phyloP scores from a whole-genome alignment of 2,329 filamentous ascomycete genomes.

The Calonectria pauciramosa region DNA sequence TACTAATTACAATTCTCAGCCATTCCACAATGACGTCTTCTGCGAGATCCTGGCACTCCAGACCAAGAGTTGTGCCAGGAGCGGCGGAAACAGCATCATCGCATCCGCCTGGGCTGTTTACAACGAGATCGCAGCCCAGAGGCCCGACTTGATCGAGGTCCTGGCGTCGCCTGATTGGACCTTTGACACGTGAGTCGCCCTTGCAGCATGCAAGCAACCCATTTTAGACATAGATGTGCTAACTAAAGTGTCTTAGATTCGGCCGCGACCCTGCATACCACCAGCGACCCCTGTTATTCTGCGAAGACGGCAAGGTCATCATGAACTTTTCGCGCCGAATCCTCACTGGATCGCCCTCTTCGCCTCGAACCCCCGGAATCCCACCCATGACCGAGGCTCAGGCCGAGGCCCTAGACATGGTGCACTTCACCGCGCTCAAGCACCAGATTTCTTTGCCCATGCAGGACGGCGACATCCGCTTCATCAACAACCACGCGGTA shows the following conservation, averaged over 20 bases:
- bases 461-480: constrained; percentile 65
- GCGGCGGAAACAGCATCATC: constrained; percentile 7
- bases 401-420: background rate
- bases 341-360: background rate
- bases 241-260: background rate
- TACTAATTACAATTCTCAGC: background rate
- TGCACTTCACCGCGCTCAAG: constrained; percentile 51
- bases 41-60: background rate
- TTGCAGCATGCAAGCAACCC: background rate
- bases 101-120: constrained; percentile 71
- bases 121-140: constrained; percentile 69
- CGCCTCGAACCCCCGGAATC: background rate
- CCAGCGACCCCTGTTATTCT: constrained; percentile 14
- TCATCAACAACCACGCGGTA: constrained; percentile 66
- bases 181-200: constrained; percentile 53
- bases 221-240: background rate
- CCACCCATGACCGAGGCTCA: background rate
- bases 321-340: constrained; percentile 17
- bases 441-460: constrained; percentile 59
- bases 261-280: background rate
- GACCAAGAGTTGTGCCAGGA: background rate
- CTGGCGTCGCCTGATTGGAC: constrained; percentile 63
- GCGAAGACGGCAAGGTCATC: constrained; percentile 15
- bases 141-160: constrained; percentile 71
- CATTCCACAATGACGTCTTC: background rate